Evolutionary conservation across 805 yeast species (phyloP).

Genomic region (Candida patagonica): DNA sequence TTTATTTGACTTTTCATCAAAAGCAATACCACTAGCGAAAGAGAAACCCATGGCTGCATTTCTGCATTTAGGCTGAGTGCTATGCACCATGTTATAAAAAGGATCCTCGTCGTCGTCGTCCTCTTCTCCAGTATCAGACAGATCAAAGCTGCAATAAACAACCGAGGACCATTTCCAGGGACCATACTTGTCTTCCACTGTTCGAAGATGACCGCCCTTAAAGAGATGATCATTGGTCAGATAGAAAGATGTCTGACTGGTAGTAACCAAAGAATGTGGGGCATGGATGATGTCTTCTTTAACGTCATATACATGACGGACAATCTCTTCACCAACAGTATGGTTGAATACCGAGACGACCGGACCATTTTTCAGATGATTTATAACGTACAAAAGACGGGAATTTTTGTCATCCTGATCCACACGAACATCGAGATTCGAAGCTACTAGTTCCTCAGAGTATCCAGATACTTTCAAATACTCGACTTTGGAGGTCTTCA

Average conservation of each 20-base stretch:
- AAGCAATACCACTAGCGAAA: constrained; percentile 3
- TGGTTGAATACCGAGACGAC: constrained; percentile 6
- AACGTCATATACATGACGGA: constrained; percentile 5
- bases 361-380: constrained; percentile 6
- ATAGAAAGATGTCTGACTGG: constrained; percentile 5
- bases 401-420: not conserved
- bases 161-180: constrained; percentile 11
- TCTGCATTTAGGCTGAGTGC: not conserved
- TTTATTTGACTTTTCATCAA: not conserved
- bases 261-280: constrained; percentile 7
- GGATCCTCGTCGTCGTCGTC: not conserved
- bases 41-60: constrained; percentile 1
- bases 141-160: constrained; percentile 5
- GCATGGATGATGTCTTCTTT: constrained; percentile 3
- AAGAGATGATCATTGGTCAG: constrained; percentile 10
- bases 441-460: not conserved
- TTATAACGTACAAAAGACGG: constrained; percentile 3
- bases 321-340: constrained; percentile 2
- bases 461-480: not conserved
- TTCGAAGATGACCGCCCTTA: constrained; percentile 3
- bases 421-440: not conserved
- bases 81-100: not conserved
- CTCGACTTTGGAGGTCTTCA: not conserved
- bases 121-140: not conserved
- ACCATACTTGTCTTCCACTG: constrained; percentile 7